Percentiles rank a stretch among this genome's conserved stretches.
These are phyloP conservation scores for Salix brachista DNA, from an alignment of 345 rosid genomes.

Conservation along the genomic window DNA sequence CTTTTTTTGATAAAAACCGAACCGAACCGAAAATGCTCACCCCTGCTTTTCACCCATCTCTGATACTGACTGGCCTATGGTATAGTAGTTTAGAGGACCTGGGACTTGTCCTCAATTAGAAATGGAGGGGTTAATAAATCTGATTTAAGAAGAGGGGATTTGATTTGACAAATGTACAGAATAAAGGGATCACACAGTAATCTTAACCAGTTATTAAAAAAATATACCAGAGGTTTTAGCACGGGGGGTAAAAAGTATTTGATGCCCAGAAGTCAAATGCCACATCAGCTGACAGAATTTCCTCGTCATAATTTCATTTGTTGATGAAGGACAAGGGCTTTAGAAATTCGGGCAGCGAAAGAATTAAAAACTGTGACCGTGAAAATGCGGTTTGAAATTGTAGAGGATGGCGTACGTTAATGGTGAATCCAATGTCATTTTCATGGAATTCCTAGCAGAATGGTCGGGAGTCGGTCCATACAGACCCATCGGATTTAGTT, in stretches of 20 bases:
- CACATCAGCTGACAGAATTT: slow-evolving; percentile 1
- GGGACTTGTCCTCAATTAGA: neutral
- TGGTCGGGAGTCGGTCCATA: neutral
- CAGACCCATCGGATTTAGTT: neutral
- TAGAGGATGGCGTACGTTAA: neutral
- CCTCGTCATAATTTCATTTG: neutral
- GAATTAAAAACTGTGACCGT: neutral
- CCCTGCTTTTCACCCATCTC: too few relatives aligned
- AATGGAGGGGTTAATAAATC: neutral
- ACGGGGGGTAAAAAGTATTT: neutral
- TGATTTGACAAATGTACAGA: neutral
- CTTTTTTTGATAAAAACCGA: too few relatives aligned
- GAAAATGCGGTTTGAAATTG: neutral
- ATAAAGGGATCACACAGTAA: neutral
- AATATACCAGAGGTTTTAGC: too few relatives aligned
- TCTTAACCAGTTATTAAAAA: too few relatives aligned
- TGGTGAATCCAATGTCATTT: neutral
- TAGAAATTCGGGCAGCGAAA: neutral
- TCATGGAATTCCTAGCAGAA: neutral
- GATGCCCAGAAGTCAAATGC: neutral
- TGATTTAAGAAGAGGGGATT: neutral
- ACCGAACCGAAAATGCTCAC: too few relatives aligned
- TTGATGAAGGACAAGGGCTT: neutral
- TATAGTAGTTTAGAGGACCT: neutral
- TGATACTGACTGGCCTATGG: too few relatives aligned